Evolutionary conservation across 1,139 yeast genomes (phyloP).

Genomic region (Entelexis paramagnoliae): DNA sequence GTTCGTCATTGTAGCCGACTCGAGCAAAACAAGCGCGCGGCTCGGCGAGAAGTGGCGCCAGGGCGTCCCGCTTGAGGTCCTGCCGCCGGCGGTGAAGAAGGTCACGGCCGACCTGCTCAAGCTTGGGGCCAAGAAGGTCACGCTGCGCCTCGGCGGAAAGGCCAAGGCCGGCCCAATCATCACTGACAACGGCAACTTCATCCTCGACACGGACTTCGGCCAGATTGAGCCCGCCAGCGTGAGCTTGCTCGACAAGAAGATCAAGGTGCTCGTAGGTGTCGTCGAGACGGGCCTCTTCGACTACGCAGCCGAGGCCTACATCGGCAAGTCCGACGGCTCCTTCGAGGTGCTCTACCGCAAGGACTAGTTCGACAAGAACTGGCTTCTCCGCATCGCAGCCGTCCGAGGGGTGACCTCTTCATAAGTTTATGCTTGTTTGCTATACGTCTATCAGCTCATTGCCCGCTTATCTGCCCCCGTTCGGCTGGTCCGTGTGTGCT

Average conservation of each 20-base stretch:
- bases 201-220: constrained; percentile 91
- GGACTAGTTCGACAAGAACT: too few relatives aligned
- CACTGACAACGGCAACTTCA: constrained; percentile 89
- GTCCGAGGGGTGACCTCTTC: neutral
- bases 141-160: constrained; percentile 72
- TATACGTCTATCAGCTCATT: too few relatives aligned
- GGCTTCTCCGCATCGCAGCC: too few relatives aligned
- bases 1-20: constrained; percentile 87
- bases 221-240: constrained; percentile 50
- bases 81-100: constrained; percentile 76
- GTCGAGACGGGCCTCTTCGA: constrained; percentile 93
- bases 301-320: constrained; percentile 66
- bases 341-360: constrained; percentile 30
- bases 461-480: too few relatives aligned
- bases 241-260: constrained; percentile 45
- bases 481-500: too few relatives aligned
- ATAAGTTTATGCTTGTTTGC: too few relatives aligned
- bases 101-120: constrained; percentile 51
- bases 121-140: constrained; percentile 58
- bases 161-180: constrained; percentile 98
- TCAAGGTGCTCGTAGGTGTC: constrained; percentile 79
- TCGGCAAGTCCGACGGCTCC: constrained; percentile 72
- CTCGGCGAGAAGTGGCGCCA: constrained; percentile 76
- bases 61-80: constrained; percentile 94
- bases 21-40: constrained; percentile 58